Conservation (phyloP, 768 basidiomycete species). For the Tricholoma flavovirens region DNA sequence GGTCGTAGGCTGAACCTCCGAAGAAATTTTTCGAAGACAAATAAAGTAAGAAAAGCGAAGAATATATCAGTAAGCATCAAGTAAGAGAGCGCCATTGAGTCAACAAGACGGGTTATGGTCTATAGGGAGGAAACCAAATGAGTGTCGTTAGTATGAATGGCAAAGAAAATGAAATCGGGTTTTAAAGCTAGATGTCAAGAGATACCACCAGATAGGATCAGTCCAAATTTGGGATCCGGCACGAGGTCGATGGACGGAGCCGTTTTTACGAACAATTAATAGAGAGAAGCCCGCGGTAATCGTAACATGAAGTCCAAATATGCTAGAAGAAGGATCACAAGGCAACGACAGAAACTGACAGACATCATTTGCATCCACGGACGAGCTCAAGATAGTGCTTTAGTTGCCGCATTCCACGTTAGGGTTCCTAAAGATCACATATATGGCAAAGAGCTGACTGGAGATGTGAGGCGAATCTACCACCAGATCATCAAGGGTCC, state of each 20-base stretch:
- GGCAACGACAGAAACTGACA: constrained; percentile 28
- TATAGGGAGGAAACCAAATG: constrained; percentile 17
- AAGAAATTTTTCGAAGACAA: constrained; percentile 29
- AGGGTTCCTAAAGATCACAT: not conserved
- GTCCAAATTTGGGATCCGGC: constrained; percentile 30
- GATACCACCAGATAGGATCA: constrained; percentile 29
- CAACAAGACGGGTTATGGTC: constrained; percentile 12
- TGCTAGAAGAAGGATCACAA: constrained; percentile 25
- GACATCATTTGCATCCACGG: constrained; percentile 17
- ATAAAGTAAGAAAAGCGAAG: constrained; percentile 28
- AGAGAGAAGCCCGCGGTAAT: constrained; percentile 41
- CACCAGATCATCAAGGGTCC: constrained; percentile 5
- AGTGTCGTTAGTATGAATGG: constrained; percentile 16
- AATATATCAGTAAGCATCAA: constrained; percentile 27
- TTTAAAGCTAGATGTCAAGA: constrained; percentile 33
- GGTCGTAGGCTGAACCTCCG: constrained; percentile 12
- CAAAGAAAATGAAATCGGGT: constrained; percentile 16
- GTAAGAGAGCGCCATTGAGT: constrained; percentile 23
- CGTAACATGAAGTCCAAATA: constrained; percentile 22
- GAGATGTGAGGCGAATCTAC: constrained; percentile 22
- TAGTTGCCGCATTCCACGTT: not conserved
- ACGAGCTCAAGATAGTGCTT: not conserved
- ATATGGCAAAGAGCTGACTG: not conserved
- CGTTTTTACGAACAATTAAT: constrained; percentile 27
- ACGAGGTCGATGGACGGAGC: constrained; percentile 22